Evolutionary conservation across 805 yeast genomes (phyloP), one percentile per base, ranked within the genome.

Genomic region (Wickerhamiella dianesei): DNA sequence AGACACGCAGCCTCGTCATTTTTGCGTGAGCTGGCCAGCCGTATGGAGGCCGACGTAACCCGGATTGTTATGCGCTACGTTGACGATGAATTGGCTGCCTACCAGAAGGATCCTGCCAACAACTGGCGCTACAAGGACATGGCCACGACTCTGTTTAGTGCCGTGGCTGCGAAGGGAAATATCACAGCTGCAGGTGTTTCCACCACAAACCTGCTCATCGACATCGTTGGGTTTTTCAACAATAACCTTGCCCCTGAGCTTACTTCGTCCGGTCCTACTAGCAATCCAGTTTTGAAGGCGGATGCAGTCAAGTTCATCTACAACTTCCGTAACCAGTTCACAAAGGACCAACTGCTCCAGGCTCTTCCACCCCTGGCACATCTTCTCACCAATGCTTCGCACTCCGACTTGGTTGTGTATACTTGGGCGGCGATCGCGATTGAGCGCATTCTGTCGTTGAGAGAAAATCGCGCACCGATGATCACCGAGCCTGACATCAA

Each of bases 401-500:
- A 67, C 5, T 77, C 79, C 48, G 83, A 82, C 48, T 41, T 46
- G 4, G 95, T 87, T 32, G 94, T 89, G 18, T 85, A 83, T 63
- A 88, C 98, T 0, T 92, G 88, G 59, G 79, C 97, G 1, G 88
- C 98, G 1, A 81, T 92, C 48, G 87, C 97, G 1, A 77, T 89
- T 50, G 98, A 92, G 62, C 80, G 85, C 56, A 78, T 92, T 45
- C 69, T 92, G 46, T 77, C 95, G 1, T 75, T 89, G 63, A 77
- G 92, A 52, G 59, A 53, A 20, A 71, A 76, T 42, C 47, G 51
- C 37, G 66, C 64, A 12, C 71, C 78, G 19, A 69, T 89, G 49
- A 87, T 92, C 60, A 72, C 70, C 56, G 85, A 85, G 60, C 58
- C 61, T 8, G 98, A 92, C 63, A 69, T 94, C 19, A 72, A 76